Base-by-base conservation (phyloP, 495 filamentous ascomycete genomes). In the Trichoderma parareesei region DNA sequence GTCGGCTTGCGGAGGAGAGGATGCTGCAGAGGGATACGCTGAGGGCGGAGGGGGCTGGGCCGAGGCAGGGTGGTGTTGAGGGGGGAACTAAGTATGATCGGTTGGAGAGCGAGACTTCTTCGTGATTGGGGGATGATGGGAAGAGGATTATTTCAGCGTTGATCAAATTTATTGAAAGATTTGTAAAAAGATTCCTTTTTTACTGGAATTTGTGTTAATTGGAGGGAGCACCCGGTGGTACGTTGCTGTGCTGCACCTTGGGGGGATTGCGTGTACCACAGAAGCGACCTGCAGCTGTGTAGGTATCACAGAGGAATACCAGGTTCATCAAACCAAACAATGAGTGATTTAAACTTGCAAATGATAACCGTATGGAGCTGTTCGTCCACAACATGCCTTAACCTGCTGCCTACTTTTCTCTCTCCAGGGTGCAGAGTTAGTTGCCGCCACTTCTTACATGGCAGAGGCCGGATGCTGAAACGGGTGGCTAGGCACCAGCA, bases 1-100 rank as follows among this genome's bases (percentile, higher is more conserved):
- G 67, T 8, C 33, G 71, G 55, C 61, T 62, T 33, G 76, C 73
- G 8, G 66, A 71, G 65, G 44, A 55, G 13, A 67, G 71, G 41
- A 62, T 74, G 13, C n/a, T 57, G 63, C 14, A 14, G 49, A 14
- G 57, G 20, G 2, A 27, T 5, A 42, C 7, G 14, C 0, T 18
- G 18, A 37, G 18, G 9, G 18, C n/a, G 4, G 3, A 13, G 9
- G 63, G 38, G 14, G 48, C 48, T 18, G 49, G 49, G 37, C 63
- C 48, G 3, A 27, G 53, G 38, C 49, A 64, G 63, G 9, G 63
- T 11, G 46, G 14, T 16, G 0, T 64, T 1, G 2, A n/a, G n/a
- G 63, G 49, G n/a, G 63, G 60, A 49, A 40, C 46, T 2, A 55
- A 35, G 38, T 65, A 42, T 9, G 63, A 65, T 60, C 16, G 37